Evolutionary conservation across 225 moss, liverwort and hornwort genomes (phyloP).

Genomic region (Sphagnum tenellum): DNA sequence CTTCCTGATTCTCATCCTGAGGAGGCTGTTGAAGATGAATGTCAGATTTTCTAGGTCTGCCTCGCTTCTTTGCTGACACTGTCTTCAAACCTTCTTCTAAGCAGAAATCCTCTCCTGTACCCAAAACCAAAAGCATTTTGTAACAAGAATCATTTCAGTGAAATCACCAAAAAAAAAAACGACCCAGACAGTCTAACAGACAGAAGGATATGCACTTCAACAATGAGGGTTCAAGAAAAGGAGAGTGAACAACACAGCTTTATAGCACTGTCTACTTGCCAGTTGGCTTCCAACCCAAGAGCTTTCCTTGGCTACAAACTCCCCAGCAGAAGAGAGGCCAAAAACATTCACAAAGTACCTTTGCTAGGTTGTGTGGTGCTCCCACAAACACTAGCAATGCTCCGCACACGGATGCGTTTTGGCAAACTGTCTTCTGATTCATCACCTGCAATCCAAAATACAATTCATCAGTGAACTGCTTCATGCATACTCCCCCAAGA

Average conservation of each 20-base stretch:
- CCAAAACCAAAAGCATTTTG: constrained; percentile 4
- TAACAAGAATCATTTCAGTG: no score
- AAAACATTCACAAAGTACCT: constrained; percentile 13
- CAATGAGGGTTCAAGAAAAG: no score
- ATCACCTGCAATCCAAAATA: constrained; percentile 22
- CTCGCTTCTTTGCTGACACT: constrained; percentile 34
- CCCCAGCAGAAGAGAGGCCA: no score
- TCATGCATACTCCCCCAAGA: no score
- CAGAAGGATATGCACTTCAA: no score
- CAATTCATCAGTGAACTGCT: no score
- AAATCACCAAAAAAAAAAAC: no score
- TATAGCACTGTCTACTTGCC: no score
- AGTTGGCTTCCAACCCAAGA: no score
- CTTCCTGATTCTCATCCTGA: constrained; percentile 6
- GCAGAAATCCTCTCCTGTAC: constrained; percentile 44
- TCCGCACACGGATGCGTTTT: constrained; percentile 35
- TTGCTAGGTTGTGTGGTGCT: constrained; percentile 19
- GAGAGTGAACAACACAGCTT: no score
- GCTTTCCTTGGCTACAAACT: no score
- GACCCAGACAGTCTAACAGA: no score
- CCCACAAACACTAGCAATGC: constrained; percentile 32
- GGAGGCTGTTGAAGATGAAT: constrained; percentile 9
- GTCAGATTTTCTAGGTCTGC: constrained; percentile 40
- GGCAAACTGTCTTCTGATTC: constrained; percentile 40
- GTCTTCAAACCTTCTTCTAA: constrained; percentile 36